Evolutionary conservation across 2,329 filamentous ascomycete genomes (phyloP).

Genomic region (Botrytis aclada): DNA sequence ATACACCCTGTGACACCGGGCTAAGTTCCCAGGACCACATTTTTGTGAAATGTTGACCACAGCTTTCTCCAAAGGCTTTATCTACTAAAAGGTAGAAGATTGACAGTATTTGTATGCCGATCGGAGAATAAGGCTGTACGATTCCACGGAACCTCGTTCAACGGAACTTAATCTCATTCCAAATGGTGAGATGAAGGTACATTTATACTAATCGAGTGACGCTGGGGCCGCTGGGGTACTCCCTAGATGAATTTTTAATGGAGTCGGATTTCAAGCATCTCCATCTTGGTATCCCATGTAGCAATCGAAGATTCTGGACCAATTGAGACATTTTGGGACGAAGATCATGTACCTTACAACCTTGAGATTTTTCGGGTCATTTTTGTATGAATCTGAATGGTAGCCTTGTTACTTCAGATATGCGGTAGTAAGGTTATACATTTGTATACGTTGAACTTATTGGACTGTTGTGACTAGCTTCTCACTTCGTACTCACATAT

Average conservation of each 20-base stretch:
- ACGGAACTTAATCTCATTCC: constrained; percentile 1
- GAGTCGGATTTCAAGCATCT: constrained; percentile 1
- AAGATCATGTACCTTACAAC: constrained; percentile 10
- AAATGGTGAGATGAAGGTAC: constrained; percentile 8
- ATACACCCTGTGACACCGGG: constrained; percentile 15
- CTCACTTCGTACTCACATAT: not conserved
- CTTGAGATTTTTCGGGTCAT: not conserved
- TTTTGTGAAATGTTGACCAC: constrained; percentile 16
- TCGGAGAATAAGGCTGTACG: constrained; percentile 22
- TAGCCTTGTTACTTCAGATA: constrained; percentile 13
- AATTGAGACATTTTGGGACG: not conserved
- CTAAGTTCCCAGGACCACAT: constrained; percentile 11
- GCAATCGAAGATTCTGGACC: not conserved
- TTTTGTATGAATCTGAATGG: not conserved
- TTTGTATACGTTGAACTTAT: not conserved
- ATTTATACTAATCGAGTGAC: not conserved
- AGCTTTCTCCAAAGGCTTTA: constrained; percentile 14
- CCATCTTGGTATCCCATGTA: constrained; percentile 2
- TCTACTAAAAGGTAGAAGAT: constrained; percentile 17
- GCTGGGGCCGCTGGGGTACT: not conserved
- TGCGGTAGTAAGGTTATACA: not conserved
- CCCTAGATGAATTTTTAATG: not conserved
- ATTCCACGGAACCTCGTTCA: constrained; percentile 13
- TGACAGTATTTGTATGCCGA: constrained; percentile 12
- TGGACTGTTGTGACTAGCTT: constrained; percentile 4